These are phyloP conservation scores for Podospora australis DNA, from an alignment of 495 filamentous ascomycete genomes.

Conservation along the genomic window DNA sequence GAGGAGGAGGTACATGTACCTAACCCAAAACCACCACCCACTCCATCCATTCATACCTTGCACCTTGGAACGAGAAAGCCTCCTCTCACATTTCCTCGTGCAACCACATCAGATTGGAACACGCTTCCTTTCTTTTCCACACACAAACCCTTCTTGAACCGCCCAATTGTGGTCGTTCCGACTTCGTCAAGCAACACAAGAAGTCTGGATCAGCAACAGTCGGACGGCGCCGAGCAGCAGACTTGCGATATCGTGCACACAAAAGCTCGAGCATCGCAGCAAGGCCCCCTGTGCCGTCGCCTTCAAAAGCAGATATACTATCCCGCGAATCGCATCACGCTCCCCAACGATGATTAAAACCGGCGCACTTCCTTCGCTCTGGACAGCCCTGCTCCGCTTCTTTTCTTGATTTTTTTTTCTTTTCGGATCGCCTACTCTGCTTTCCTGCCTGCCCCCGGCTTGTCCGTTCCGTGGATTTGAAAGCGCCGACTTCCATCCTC, in stretches of 20 bases:
- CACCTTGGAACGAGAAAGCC: conserved; percentile 3
- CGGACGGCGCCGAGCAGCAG: conserved; percentile 1
- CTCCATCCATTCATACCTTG: conserved; percentile 1
- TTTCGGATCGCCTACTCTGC: conserved; percentile 7
- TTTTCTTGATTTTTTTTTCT: conserved; percentile 36
- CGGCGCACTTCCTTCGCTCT: conserved; percentile 39
- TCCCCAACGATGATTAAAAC: conserved; percentile 40
- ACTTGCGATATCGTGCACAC: conserved; percentile 11
- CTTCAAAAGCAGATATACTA: background rate
- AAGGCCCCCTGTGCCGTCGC: background rate
- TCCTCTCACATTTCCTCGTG: conserved; percentile 21
- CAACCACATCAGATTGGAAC: conserved; percentile 17
- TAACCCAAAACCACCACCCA: background rate
- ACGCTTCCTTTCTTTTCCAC: conserved; percentile 3
- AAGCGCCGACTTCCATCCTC: conserved; percentile 1
- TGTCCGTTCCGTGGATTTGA: conserved; percentile 4
- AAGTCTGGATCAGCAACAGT: conserved; percentile 11
- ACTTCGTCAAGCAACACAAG: conserved; percentile 8
- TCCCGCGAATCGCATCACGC: conserved; percentile 4
- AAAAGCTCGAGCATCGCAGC: conserved; percentile 5
- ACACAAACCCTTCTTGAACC: conserved; percentile 12
- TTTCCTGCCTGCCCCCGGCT: conserved; percentile 4
- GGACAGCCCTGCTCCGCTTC: conserved; percentile 43
- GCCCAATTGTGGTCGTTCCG: conserved; percentile 18
- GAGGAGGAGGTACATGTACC: conserved; percentile 8